Evolutionary conservation across 2,329 filamentous ascomycete species (phyloP), one percentile per base, ranked within the genome.

Genomic region (Daldinia sp.): DNA sequence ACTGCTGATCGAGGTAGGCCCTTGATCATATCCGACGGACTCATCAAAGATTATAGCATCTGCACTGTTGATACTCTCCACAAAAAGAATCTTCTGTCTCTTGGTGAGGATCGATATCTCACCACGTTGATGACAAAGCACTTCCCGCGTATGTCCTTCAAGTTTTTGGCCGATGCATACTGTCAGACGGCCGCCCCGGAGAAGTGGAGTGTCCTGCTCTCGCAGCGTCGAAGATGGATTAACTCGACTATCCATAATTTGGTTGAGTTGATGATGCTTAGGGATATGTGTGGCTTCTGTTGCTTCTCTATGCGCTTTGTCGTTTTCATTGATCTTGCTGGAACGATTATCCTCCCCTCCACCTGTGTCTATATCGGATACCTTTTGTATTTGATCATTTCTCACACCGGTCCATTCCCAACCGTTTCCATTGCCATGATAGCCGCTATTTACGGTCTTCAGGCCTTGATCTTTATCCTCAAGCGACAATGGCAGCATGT

Each of bases 141-240:
- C 80, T 98, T 98, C 84, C 94, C 95, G 1, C 82, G 82, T 69
- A 97, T 97, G 93, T 90, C 91, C 0, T 98, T 92, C 85, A 99
- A 98, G 79, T 99, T 98, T 77, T 86, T 97, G 53, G 87, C 94
- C 0, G 93, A 97, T 78, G 95, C 95, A 6, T 95, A 93, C 77
- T 96, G 94, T 70, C 90, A 92, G 73, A 99, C 95, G 1, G 94
- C 94, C 41, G 95, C 95, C 0, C 95, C 95, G 1, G 93, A 98
- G 73, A 92, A 90, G 21, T 99, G 94, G 92, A 91, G 89, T 73
- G 93, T 99, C 71, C 81, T 99, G 71, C 83, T 99, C 29, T 99
- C 95, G n/a, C 95, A 99, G 77, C 90, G 95, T 84, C 93, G 95
- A 82, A 91, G 95, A 76, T 99, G 95, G 95, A 99, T 99, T 78